These are phyloP conservation scores for Paraglomus brasilianum DNA, from an alignment of 192 early-diverging fungal species.

Conservation along the genomic window DNA sequence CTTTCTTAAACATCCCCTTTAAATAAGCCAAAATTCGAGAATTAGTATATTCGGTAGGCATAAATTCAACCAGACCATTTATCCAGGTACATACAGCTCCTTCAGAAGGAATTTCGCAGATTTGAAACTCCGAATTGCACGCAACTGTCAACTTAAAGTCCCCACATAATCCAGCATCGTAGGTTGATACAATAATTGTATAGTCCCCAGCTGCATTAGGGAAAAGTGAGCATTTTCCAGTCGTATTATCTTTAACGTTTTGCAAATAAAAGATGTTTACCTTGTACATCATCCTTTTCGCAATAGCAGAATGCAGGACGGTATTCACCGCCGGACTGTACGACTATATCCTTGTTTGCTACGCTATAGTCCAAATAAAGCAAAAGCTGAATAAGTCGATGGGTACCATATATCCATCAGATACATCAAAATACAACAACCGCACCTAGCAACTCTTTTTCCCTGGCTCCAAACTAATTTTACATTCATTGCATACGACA, in stretches of 20 bases:
- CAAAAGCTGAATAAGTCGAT: conserved; percentile 15
- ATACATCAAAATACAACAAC: conserved; percentile 8
- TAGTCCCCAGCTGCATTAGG: conserved; percentile 63
- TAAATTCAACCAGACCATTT: neutral
- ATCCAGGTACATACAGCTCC: conserved; percentile 59
- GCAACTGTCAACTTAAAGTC: conserved; percentile 66
- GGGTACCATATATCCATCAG: too few relatives aligned
- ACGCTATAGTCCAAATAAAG: conserved; percentile 36
- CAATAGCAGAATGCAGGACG: conserved; percentile 75
- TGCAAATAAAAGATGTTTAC: conserved; percentile 33
- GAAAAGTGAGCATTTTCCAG: neutral
- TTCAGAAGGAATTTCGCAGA: conserved; percentile 66
- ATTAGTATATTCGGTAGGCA: neutral
- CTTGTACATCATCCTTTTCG: conserved; percentile 56
- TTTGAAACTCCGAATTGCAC: conserved; percentile 48
- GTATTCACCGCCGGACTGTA: conserved; percentile 73
- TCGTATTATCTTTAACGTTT: neutral
- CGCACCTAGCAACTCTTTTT: conserved; percentile 65
- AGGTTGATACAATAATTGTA: conserved; percentile 78
- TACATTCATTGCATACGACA: conserved; percentile 65
- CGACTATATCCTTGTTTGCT: conserved; percentile 60
- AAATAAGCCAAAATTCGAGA: conserved; percentile 14
- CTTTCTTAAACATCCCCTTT: conserved; percentile 64
- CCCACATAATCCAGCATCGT: conserved; percentile 67
- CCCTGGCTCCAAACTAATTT: conserved; percentile 65